Base-by-base conservation (phyloP, 495 filamentous ascomycete species). In the Evansstolkia leycettana region DNA sequence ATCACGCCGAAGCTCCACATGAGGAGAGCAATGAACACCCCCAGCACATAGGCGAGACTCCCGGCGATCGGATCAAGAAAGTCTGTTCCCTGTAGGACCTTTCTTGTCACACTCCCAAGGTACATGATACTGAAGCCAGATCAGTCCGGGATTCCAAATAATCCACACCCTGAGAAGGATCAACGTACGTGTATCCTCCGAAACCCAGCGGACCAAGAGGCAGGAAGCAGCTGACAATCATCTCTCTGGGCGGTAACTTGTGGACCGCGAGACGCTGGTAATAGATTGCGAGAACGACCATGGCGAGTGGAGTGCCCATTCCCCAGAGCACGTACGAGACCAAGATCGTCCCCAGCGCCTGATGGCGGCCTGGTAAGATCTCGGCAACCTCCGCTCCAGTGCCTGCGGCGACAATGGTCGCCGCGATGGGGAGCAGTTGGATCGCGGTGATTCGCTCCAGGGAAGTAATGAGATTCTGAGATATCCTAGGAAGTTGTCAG, bases 311-410 rank as follows among this genome's bases (percentile, higher is more conserved):
- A 32, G 65, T 36, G 6, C 69, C 72, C 20, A 54, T 67, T 13
- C 69, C 70, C 60, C 66, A 72, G 35, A 74, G 57, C 17, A 69
- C 47, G 43, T 75, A 74, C 25, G 56, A 60, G 15, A 52, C 53
- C 14, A 73, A 65, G 8, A 70, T 31, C 1, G 67, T 69, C n/a
- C 50, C 59, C 15, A 64, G 17, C 1, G 50, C 55, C 39, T 49
- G 51, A 1, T 41, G 40, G 8, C 38, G 17, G 16, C 46, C 40
- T 2, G 46, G 46, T 12, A 57, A 33, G 29, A 57, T 50, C 17
- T 38, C 33, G 7, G 67, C 61, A 10, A 69, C 51, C 14, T 64
- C 39, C 2, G 54, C 55, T 5, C 64, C 67, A 2, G 51, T 46
- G 5, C 62, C 62, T 7, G 64, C 49, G 4, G 67, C 66, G 3